Evolutionary conservation across 1,284 basidiomycete species (phyloP).

Genomic region (Testicularia cyperi): DNA sequence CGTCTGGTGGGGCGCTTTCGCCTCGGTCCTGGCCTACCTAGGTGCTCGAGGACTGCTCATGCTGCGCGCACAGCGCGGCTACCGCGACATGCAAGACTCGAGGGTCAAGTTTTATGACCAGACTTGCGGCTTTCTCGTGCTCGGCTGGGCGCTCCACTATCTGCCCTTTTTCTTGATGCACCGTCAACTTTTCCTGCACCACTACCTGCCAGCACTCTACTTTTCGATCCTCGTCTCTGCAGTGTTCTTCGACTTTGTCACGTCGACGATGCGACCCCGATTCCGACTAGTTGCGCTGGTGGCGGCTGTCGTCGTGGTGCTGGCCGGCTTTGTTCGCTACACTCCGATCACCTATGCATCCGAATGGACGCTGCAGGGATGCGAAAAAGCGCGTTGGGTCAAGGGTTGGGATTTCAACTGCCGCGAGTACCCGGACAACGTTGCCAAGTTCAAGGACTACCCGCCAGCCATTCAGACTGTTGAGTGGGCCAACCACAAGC

Average conservation of each 20-base stretch:
- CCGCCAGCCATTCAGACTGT: constrained; percentile 36
- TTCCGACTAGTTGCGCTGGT: constrained; percentile 77
- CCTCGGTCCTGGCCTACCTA: constrained; percentile 72
- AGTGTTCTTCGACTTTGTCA: constrained; percentile 80
- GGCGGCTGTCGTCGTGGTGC: constrained; percentile 71
- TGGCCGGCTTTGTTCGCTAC: constrained; percentile 78
- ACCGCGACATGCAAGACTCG: constrained; percentile 87
- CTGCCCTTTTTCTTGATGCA: constrained; percentile 94
- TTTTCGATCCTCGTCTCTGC: constrained; percentile 82
- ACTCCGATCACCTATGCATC: constrained; percentile 82
- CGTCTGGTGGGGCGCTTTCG: constrained; percentile 82
- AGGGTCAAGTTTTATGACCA: constrained; percentile 81
- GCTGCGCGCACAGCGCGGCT: constrained; percentile 85
- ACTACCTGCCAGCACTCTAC: constrained; percentile 94
- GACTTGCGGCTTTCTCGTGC: constrained; percentile 83
- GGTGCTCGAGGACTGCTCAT: constrained; percentile 75
- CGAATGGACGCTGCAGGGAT: constrained; percentile 81
- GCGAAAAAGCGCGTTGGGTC: constrained; percentile 77
- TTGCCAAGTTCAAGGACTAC: constrained; percentile 32
- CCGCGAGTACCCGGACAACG: constrained; percentile 61
- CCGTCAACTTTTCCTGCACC: constrained; percentile 93
- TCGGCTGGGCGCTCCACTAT: constrained; percentile 94
- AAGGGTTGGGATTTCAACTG: constrained; percentile 96
- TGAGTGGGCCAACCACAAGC: constrained; percentile 8
- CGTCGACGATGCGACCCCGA: constrained; percentile 74